phyloP scores from a whole-genome alignment of 768 basidiomycete species.

The Cystobasidium tubakii region DNA sequence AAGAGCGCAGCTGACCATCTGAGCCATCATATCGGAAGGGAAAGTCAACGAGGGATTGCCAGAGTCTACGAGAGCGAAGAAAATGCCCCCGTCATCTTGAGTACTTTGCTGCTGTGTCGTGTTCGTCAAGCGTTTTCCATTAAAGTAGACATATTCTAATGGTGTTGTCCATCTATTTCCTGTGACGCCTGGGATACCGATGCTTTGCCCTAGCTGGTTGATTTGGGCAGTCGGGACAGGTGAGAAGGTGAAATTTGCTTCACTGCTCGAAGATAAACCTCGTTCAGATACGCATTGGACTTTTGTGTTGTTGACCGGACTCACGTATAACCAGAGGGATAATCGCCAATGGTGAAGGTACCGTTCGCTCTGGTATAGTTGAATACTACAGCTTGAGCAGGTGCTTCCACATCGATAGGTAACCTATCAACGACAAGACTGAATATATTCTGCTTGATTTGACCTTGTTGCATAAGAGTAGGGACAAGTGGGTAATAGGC shows the following conservation, averaged over 20 bases:
- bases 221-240: conserved; percentile 11
- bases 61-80: conserved; percentile 3
- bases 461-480: background rate
- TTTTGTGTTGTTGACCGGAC: too few species aligned
- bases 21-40: conserved; percentile 14
- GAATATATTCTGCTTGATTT: conserved; percentile 21
- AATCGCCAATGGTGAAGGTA: conserved; percentile 28
- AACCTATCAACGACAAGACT: conserved; percentile 18
- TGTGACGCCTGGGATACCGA: conserved; percentile 7
- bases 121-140: conserved; percentile 9
- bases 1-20: conserved; percentile 2
- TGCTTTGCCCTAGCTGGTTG: background rate
- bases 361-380: conserved; percentile 2
- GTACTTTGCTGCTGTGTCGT: background rate
- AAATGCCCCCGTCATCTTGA: background rate
- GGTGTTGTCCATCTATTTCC: conserved; percentile 26
- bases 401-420: background rate
- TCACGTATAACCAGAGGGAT: conserved; percentile 25
- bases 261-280: too few species aligned
- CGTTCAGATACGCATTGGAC: too few species aligned
- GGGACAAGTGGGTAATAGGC: conserved; percentile 23
- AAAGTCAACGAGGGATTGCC: conserved; percentile 24
- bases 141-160: conserved; percentile 23
- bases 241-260: conserved; percentile 27
- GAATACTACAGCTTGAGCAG: background rate